Evolutionary conservation across 306 rosid species (phyloP), one percentile per base, ranked within the genome.

Genomic region (Sophora flavescens): DNA sequence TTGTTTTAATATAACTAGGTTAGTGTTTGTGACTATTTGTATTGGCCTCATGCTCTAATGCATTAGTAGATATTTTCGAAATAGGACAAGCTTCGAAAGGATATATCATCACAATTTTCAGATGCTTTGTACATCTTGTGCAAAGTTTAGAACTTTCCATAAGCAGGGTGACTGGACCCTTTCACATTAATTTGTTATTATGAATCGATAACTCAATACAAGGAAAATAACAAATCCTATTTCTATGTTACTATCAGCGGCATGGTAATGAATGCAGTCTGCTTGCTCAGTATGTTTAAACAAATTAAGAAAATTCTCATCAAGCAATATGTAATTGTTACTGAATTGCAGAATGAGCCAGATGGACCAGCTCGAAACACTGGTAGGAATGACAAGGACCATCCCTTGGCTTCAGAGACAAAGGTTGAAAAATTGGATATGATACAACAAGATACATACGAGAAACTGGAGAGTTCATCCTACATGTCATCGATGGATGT

Each of bases 401-500:
- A 48, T 28, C 63, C 56, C 10, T 42, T 80, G 63, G 78, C 77
- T 65, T 84, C 86, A 32, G 88, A 88, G 74, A 63, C 83, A 54
- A 81, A 54, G 65, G 61, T 80, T 78, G 87, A 85, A 74, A 86
- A 82, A 9, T 65, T 80, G 70, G 80, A 70, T 78, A 52, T 60
- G 82, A 78, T 56, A 36, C 85, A 51, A 42, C 89, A 83, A 63
- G 88, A 48, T 60, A 68, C 75, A 51, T 78, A 28, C 59, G 86
- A 77, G 75, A 82, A 59, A 62, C 77, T 70, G 77, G 84, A 83
- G 84, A 81, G 87, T 84, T 83, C 91, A 63, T 90, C 89, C 6
- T 62, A 77, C 73, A 71, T 87, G 6, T 84, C 93, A 28, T 83
- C 96, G 32, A 53, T 81, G 59, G 92, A 93, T 83, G 71, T 84